These are phyloP conservation scores for Artemisia argyi DNA, from an alignment of 129 eudicot genomes.

Conservation along the genomic window DNA sequence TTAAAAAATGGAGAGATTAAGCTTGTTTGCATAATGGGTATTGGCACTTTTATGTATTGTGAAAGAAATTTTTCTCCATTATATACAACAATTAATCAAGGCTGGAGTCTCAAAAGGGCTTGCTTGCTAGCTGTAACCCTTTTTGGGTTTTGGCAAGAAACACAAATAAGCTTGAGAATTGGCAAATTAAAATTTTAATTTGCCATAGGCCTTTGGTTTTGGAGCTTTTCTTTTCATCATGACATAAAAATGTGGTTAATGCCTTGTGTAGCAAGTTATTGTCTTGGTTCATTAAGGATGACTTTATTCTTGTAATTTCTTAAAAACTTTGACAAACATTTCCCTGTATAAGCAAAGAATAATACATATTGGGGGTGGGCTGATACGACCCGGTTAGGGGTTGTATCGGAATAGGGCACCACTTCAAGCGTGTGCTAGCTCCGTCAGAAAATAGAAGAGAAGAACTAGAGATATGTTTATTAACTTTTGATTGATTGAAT, in stretches of 20 bases:
- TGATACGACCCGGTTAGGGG: too few species aligned
- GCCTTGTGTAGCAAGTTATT: background rate
- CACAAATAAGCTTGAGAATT: constrained; percentile 61
- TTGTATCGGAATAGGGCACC: too few species aligned
- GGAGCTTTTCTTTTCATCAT: constrained; percentile 40
- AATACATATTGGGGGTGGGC: too few species aligned
- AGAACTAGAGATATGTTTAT: too few species aligned
- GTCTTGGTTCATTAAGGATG: too few species aligned
- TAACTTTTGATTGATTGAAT: too few species aligned
- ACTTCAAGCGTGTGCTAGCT: too few species aligned
- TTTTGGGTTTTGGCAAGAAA: constrained; percentile 42
- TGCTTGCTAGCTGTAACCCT: constrained; percentile 28
- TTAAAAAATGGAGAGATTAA: background rate
- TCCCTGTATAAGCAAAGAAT: too few species aligned
- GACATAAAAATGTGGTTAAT: constrained; percentile 2
- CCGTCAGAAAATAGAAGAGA: too few species aligned
- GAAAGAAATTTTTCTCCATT: constrained; percentile 41
- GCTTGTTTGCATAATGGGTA: constrained; percentile 10
- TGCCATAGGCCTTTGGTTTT: constrained; percentile 79
- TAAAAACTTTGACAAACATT: too few species aligned
- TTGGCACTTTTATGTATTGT: constrained; percentile 17
- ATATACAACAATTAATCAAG: constrained; percentile 37
- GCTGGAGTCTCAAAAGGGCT: constrained; percentile 75
- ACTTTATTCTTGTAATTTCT: too few species aligned
- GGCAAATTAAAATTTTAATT: constrained; percentile 24